A percentile compares a stretch with the other conserved stretches of the same genome.
Evolutionary conservation across 345 rosid species (phyloP).

Genomic region (Salix suchowensis): DNA sequence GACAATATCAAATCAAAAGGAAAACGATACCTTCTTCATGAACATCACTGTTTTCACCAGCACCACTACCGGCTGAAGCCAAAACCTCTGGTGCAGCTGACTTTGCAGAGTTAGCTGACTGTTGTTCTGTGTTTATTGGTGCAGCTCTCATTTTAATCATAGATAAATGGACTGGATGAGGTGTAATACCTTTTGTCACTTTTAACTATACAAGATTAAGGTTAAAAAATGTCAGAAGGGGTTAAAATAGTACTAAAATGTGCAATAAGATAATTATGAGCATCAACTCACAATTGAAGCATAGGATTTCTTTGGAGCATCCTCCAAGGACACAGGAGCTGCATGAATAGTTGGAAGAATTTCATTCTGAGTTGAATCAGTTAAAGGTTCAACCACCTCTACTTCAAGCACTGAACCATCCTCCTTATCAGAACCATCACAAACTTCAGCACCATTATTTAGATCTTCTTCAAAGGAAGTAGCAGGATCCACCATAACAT

Average conservation of each 20-base stretch:
- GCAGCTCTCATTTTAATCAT: constrained; percentile 26
- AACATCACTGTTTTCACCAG: constrained; percentile 39
- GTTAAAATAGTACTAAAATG: background rate
- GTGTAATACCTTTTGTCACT: constrained; percentile 37
- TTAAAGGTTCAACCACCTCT: constrained; percentile 37
- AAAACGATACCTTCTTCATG: constrained; percentile 47
- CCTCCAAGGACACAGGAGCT: constrained; percentile 41
- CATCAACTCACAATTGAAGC: constrained; percentile 64
- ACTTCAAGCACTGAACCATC: constrained; percentile 45
- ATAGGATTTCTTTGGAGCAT: constrained; percentile 70
- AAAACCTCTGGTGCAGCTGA: constrained; percentile 36
- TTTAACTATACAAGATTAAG: constrained; percentile 40
- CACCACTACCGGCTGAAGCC: constrained; percentile 25
- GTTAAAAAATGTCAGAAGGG: constrained; percentile 4
- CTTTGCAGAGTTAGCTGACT: constrained; percentile 24
- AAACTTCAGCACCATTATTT: constrained; percentile 42
- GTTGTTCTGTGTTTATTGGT: constrained; percentile 33
- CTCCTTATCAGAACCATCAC: constrained; percentile 51
- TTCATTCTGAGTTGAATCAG: constrained; percentile 28
- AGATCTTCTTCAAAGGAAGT: constrained; percentile 35
- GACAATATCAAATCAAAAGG: background rate
- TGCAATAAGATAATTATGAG: constrained; percentile 4
- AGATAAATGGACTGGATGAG: constrained; percentile 40
- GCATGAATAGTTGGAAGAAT: constrained; percentile 24
- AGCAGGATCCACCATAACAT: constrained; percentile 25